These are phyloP conservation scores for Rhodotorula sp. DNA, from an alignment of 1,284 basidiomycete genomes.

Conservation along the genomic window DNA sequence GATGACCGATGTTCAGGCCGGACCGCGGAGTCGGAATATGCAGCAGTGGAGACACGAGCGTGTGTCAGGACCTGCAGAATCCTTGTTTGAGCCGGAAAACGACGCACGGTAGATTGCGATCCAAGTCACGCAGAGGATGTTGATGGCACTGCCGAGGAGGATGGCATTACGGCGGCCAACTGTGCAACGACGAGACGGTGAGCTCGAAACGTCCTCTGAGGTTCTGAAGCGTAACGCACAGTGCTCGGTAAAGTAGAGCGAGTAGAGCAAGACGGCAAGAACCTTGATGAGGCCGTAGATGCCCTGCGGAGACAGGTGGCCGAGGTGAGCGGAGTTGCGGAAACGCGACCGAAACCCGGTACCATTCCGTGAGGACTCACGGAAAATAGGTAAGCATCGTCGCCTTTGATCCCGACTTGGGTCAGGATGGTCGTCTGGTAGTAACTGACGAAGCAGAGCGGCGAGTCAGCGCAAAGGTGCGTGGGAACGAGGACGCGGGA, in stretches of 20 bases:
- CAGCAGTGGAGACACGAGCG: not conserved
- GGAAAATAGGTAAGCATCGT: constrained; percentile 30
- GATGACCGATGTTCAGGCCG: no score
- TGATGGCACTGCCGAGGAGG: constrained; percentile 26
- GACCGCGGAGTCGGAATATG: no score
- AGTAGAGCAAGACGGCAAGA: constrained; percentile 31
- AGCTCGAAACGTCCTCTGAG: not conserved
- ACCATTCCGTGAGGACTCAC: not conserved
- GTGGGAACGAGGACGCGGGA: no score
- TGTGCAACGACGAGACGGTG: not conserved
- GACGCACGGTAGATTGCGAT: constrained; percentile 22
- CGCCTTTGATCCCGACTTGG: constrained; percentile 45
- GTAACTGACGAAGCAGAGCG: not conserved
- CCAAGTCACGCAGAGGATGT: constrained; percentile 32
- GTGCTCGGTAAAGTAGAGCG: constrained; percentile 25
- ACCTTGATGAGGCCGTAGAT: constrained; percentile 40
- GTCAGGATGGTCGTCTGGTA: constrained; percentile 29
- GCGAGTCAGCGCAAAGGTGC: no score
- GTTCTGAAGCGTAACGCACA: not conserved
- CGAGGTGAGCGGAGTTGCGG: not conserved
- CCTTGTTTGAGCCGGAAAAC: not conserved
- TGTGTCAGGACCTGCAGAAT: no score
- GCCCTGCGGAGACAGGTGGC: not conserved
- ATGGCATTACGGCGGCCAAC: constrained; percentile 28
- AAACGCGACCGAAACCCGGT: no score